Conservation (phyloP, 2,329 filamentous ascomycete species). For the Cadophora luteo-olivacea region DNA sequence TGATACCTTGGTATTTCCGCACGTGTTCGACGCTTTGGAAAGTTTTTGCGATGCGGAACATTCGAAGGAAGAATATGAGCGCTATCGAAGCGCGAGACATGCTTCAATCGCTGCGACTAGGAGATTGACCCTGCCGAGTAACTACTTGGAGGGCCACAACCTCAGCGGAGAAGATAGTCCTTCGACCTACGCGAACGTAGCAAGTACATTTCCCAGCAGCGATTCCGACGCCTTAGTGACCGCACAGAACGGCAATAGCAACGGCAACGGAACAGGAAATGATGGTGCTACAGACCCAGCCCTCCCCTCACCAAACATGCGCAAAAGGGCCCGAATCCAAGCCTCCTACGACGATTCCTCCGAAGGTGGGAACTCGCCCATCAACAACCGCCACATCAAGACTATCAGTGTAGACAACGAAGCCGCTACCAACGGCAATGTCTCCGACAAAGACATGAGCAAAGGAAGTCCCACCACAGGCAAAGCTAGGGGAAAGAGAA, state of each 20-base stretch:
- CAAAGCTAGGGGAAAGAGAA: slow-evolving; percentile 28
- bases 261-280: background rate
- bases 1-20: slow-evolving; percentile 82
- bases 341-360: slow-evolving; percentile 36
- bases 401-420: slow-evolving; percentile 19
- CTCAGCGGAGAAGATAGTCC: slow-evolving; percentile 22
- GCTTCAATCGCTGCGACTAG: slow-evolving; percentile 35
- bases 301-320: slow-evolving; percentile 25
- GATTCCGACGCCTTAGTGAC: slow-evolving; percentile 24
- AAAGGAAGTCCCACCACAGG: slow-evolving; percentile 26
- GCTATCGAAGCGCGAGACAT: slow-evolving; percentile 50
- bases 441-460: slow-evolving; percentile 24
- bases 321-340: slow-evolving; percentile 31
- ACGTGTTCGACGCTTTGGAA: slow-evolving; percentile 85
- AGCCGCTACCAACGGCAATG: slow-evolving; percentile 29
- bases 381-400: slow-evolving; percentile 22
- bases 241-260: background rate
- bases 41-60: slow-evolving; percentile 67
- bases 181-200: slow-evolving; percentile 31
- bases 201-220: slow-evolving; percentile 19
- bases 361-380: slow-evolving; percentile 30
- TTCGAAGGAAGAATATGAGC: slow-evolving; percentile 65
- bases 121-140: slow-evolving; percentile 25
- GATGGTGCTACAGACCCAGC: slow-evolving; percentile 20
- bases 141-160: slow-evolving; percentile 38